Conservation (phyloP, 176 grass and related monocot genomes). For the Olyra latifolia region DNA sequence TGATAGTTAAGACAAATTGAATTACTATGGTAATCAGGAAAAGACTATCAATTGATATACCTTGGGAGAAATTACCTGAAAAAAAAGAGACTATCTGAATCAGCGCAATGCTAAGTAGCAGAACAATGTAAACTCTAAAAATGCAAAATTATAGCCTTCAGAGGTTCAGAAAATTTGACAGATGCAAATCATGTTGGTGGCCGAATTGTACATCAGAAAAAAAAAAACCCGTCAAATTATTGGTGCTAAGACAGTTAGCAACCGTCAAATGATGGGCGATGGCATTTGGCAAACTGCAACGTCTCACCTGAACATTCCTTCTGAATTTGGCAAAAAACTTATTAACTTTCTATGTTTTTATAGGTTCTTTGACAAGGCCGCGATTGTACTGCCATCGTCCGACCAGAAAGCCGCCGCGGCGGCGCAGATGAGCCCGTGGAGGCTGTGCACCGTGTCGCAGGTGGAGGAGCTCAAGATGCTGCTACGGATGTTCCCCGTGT, state of each 20-base stretch:
- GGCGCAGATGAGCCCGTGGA: conserved; percentile 17
- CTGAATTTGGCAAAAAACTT: not conserved
- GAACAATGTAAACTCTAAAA: not conserved
- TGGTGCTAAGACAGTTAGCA: not conserved
- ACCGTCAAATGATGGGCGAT: not conserved
- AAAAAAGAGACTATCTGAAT: not conserved
- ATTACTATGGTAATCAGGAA: not conserved
- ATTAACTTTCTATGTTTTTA: no score
- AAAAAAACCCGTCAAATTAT: not conserved
- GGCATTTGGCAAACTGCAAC: not conserved
- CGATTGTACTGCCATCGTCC: not conserved
- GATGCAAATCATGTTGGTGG: not conserved
- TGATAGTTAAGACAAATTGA: not conserved
- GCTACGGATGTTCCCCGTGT: conserved; percentile 42
- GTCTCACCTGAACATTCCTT: not conserved
- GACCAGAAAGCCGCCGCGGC: not conserved
- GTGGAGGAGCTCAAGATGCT: conserved; percentile 51
- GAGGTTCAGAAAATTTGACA: not conserved
- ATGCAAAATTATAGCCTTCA: not conserved
- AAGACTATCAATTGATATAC: not conserved
- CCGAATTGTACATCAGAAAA: not conserved
- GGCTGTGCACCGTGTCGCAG: conserved; percentile 44
- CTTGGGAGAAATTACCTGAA: not conserved
- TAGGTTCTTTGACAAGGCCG: conserved; percentile 52
- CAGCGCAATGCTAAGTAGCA: not conserved